Percentiles rank a stretch among this genome's conserved stretches.
These are phyloP conservation scores for Penicillium roqueforti DNA, from an alignment of 495 filamentous ascomycete genomes.

Conservation along the genomic window DNA sequence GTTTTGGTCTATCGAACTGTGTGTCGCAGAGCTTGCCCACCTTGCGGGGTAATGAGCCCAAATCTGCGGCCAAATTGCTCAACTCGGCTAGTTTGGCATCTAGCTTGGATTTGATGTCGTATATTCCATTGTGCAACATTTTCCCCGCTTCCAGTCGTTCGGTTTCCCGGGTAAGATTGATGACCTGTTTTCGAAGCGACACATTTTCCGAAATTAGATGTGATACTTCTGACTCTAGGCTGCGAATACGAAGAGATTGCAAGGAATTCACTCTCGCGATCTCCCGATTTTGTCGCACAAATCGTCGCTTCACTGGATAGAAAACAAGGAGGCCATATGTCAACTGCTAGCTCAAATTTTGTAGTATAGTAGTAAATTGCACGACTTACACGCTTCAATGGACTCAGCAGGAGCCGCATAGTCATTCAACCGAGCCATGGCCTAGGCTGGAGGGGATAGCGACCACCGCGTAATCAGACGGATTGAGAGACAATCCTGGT, in stretches of 20 bases:
- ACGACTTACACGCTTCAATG: constrained; percentile 71
- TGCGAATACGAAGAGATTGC: constrained; percentile 85
- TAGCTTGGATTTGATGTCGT: constrained; percentile 63
- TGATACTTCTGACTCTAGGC: constrained; percentile 77
- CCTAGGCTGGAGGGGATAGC: constrained; percentile 6
- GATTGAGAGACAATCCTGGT: background rate
- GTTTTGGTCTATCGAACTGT: constrained; percentile 17
- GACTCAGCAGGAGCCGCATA: constrained; percentile 62
- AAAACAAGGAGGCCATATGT: constrained; percentile 2
- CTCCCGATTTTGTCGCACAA: constrained; percentile 89
- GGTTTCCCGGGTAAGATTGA: constrained; percentile 66
- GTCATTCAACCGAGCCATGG: constrained; percentile 93
- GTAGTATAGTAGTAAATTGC: background rate
- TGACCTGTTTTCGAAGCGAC: constrained; percentile 69
- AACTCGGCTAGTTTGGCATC: constrained; percentile 67
- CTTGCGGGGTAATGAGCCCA: constrained; percentile 51
- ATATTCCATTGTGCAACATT: constrained; percentile 49
- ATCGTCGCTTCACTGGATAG: constrained; percentile 71
- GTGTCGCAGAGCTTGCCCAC: constrained; percentile 20
- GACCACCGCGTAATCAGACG: background rate
- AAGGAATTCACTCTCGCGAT: constrained; percentile 86
- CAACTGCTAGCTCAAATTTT: background rate
- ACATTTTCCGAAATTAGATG: constrained; percentile 85
- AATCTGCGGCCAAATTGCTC: constrained; percentile 55
- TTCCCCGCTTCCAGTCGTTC: constrained; percentile 47